Evolutionary conservation across 805 yeast genomes (phyloP), one percentile per base, ranked within the genome.

Genomic region (Jamesozyma hellenica): DNA sequence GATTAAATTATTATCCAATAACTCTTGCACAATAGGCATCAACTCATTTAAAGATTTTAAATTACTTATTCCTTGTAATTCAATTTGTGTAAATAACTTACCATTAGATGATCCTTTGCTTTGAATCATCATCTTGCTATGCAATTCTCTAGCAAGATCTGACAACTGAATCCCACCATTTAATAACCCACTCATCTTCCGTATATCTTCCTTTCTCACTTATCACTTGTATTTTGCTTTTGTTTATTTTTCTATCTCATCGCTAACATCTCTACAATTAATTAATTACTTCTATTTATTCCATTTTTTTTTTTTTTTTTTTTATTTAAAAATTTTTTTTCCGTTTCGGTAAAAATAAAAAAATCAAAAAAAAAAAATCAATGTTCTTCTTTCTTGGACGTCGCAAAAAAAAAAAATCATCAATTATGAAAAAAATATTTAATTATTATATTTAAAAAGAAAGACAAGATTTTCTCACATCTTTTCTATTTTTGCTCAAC

Each of bases 401-500:
- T n/a, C n/a, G 14, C 14, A 27, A 11, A 27, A 27, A 27, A 27
- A 27, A 12, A 27, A 10, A 27, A 27, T 21, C 23, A 21, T 8
- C 5, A 21, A 21, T 21, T n/a, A n/a, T n/a, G n/a, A n/a, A n/a
- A n/a, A n/a, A n/a, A n/a, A n/a, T n/a, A n/a, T n/a, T n/a, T n/a
- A n/a, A n/a, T n/a, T n/a, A n/a, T n/a, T n/a, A n/a, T n/a, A n/a
- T n/a, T n/a, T n/a, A n/a, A n/a, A n/a, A n/a, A n/a, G n/a, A n/a
- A n/a, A n/a, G n/a, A n/a, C n/a, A n/a, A n/a, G n/a, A n/a, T n/a
- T n/a, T n/a, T n/a, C n/a, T n/a, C n/a, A n/a, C n/a, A n/a, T n/a
- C n/a, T n/a, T 28, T 12, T 6, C 33, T 58, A 84, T 46, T 92
- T 70, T 46, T 72, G 74, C 61, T 92, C 98, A 27, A 82, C 71